Base-by-base conservation (phyloP, 805 yeast genomes). In the Candida argentea region DNA sequence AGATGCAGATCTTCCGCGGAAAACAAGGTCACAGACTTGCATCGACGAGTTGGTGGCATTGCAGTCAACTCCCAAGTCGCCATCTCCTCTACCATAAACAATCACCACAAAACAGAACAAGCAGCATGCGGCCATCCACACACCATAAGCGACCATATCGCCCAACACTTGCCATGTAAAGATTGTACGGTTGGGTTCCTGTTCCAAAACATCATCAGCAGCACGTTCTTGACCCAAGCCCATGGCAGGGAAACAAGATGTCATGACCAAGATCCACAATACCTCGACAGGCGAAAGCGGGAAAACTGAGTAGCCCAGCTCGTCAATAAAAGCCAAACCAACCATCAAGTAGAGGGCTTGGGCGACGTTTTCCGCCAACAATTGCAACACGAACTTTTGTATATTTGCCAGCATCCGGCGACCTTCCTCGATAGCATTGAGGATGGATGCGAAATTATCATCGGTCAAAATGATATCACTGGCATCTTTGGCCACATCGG, bases 401-500 rank as follows among this genome's bases (percentile, higher is more conserved):
- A 80, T 80, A 42, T 80, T 80, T 30, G 74, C 73, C 27, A 80
- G 67, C 86, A 80, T 80, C 40, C 87, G 62, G 42, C 89, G 64
- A 20, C 89, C 89, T 55, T 80, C 89, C 48, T 78, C 85, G 32
- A 80, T 70, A 9, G 85, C 89, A 49, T 76, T 74, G 31, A 78
- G 63, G 46, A 80, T 80, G 11, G 87, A 77, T 4, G 87, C 82
- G 53, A 80, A 80, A 50, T 80, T 80, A 48, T 80, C 89, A 32
- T 57, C 63, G 14, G 79, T 67, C 28, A 80, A 62, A 11, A 80
- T 82, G 50, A 80, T 77, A 50, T 80, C 89, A 25, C 81, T 66
- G 5, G 86, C 85, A 48, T 79, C 84, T 49, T 80, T 80, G n/a
- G 89, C 89, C 22, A 80, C 89, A 57, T 80, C 89, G 8, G 83